A percentile compares a stretch with the other conserved stretches of the same genome.
These are phyloP conservation scores for Pythium biforme DNA, from an alignment of 352 stramenopile genomes.

Conservation along the genomic window DNA sequence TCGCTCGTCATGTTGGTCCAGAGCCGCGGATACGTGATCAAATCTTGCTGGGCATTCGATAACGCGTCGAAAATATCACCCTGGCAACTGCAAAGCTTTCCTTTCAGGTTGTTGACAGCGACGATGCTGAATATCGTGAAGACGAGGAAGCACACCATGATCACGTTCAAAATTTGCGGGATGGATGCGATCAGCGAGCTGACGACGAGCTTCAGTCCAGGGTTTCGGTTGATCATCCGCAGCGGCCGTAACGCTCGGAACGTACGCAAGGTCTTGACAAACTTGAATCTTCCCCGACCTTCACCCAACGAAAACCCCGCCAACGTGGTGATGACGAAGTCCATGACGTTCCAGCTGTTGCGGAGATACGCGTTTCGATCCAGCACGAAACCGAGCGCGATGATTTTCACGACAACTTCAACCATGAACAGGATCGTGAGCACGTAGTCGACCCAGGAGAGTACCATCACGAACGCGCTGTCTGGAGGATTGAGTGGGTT, in stretches of 20 bases:
- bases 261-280: conserved; percentile 64
- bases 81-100: conserved; percentile 74
- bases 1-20: conserved; percentile 43
- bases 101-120: conserved; percentile 91
- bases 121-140: conserved; percentile 90
- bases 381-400: conserved; percentile 75
- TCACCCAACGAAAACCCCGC: conserved; percentile 73
- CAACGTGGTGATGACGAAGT: conserved; percentile 86
- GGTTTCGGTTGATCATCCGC: conserved; percentile 82
- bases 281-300: conserved; percentile 62
- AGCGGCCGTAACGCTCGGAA: conserved; percentile 81
- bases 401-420: conserved; percentile 86
- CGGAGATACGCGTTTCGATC: conserved; percentile 67
- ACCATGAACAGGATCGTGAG: conserved; percentile 86
- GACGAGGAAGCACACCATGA: conserved; percentile 77
- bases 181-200: conserved; percentile 78
- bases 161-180: conserved; percentile 79
- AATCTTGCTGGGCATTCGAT: conserved; percentile 29
- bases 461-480: conserved; percentile 36
- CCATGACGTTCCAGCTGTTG: conserved; percentile 89
- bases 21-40: conserved; percentile 45
- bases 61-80: conserved; percentile 47
- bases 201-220: conserved; percentile 71
- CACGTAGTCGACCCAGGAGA: conserved; percentile 62
- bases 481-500: conserved; percentile 59